Evolutionary conservation across 2,329 filamentous ascomycete genomes (phyloP), one percentile per base, ranked within the genome.

Genomic region (Microcyclospora pomicola): DNA sequence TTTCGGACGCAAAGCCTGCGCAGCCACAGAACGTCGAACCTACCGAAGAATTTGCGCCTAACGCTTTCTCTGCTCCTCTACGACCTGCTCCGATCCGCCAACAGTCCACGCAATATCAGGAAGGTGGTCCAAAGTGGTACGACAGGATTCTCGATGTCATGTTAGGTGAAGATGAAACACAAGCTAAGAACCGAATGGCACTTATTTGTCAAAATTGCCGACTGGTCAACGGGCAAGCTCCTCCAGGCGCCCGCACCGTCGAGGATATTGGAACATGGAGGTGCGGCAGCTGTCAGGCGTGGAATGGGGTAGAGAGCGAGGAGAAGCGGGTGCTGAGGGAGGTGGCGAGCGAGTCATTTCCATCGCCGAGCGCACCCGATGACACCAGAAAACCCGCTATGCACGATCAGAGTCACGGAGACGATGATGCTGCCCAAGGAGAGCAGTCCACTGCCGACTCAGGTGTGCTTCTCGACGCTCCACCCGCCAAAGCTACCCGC

Each of bases 161-260:
- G 16, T 72, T 98, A 0, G 91, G 91, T 35, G 91, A 98, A 55
- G 91, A 98, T 53, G 91, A 98, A 61, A 92, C 83, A 4, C 77
- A 82, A 10, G 75, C 88, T 2, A 92, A 86, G 65, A 96, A 96
- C 59, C 77, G 91, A 13, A 75, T 94, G 41, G 88, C 78, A 6
- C 67, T 98, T 46, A 84, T 98, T 39, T 98, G 91, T 62, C 61
- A 67, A 27, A 68, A 72, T 30, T 98, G 91, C 58, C 72, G 84
- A 24, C 72, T 95, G 1, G 87, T 98, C 34, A 98, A 98, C 56
- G 91, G 92, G 0, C 91, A 95, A 57, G 91, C 91, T 3, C 87
- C 91, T 2, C 88, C 91, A 0, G 91, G 91, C 1, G 79, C 82
- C 0, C 80, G 76, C 49, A 74, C 69, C 0, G 63, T 88, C 1